phyloP scores from a whole-genome alignment of 495 filamentous ascomycete species.

The Trichoderma virens region DNA sequence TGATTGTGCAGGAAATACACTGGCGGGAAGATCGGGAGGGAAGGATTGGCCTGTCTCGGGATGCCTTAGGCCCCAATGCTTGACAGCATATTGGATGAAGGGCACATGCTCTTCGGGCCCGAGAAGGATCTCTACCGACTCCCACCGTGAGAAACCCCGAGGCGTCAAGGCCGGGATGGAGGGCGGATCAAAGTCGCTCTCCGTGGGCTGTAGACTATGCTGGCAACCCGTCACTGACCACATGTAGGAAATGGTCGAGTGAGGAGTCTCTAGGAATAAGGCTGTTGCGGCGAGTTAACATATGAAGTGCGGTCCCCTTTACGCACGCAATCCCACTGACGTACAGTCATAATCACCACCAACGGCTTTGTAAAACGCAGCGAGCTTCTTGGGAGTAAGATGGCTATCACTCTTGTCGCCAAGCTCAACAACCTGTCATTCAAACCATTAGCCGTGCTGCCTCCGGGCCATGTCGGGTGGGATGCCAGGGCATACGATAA shows the following conservation, averaged over 20 bases:
- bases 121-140: conserved; percentile 83
- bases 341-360: conserved; percentile 81
- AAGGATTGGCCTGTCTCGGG: conserved; percentile 65
- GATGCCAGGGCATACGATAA: conserved; percentile 59
- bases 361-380: conserved; percentile 78
- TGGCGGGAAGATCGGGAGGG: conserved; percentile 65
- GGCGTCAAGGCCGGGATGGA: conserved; percentile 73
- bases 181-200: conserved; percentile 65
- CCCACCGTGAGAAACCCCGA: conserved; percentile 85
- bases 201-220: conserved; percentile 58
- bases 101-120: conserved; percentile 81
- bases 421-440: conserved; percentile 48
- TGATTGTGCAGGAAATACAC: conserved; percentile 64
- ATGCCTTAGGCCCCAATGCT: conserved; percentile 64
- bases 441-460: not conserved
- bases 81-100: conserved; percentile 74
- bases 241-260: conserved; percentile 73
- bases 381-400: conserved; percentile 75
- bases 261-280: conserved; percentile 73
- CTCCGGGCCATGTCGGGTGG: not conserved
- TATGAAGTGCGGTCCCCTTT: not conserved
- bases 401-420: conserved; percentile 55
- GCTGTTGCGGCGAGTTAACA: conserved; percentile 20
- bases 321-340: conserved; percentile 11
- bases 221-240: conserved; percentile 88